phyloP scores from a whole-genome alignment of 176 grass and related monocot genomes.

The Oryza nivara region DNA sequence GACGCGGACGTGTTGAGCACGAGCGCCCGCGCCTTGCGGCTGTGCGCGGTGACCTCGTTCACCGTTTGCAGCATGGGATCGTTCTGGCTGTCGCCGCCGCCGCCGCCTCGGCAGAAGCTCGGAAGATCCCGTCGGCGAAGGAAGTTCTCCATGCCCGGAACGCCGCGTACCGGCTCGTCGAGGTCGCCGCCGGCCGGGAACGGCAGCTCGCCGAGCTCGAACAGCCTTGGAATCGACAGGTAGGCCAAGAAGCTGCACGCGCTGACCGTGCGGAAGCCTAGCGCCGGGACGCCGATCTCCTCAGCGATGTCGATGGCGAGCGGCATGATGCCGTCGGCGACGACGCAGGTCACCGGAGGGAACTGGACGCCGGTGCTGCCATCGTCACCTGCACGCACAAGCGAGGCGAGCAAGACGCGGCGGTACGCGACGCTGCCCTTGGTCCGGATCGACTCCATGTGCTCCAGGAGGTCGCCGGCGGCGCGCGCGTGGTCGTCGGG shows the following conservation, averaged over 20 bases:
- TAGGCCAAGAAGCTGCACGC: slow-evolving; percentile 41
- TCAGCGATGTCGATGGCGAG: slow-evolving; percentile 39
- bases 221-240: slow-evolving; percentile 42
- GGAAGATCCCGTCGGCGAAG: slow-evolving; percentile 43
- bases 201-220: slow-evolving; percentile 33
- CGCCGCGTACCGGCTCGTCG: slow-evolving; percentile 34
- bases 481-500: slow-evolving; percentile 42
- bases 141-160: slow-evolving; percentile 38
- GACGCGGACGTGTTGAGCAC: not conserved
- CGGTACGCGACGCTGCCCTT: slow-evolving; percentile 19
- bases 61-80: not conserved
- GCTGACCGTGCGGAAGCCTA: slow-evolving; percentile 55
- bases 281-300: slow-evolving; percentile 51
- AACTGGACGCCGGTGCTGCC: not conserved
- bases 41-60: not conserved
- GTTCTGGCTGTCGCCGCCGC: not conserved
- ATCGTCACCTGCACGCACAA: not conserved
- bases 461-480: not conserved
- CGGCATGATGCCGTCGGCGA: slow-evolving; percentile 43
- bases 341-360: slow-evolving; percentile 53
- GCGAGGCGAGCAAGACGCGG: slow-evolving; percentile 26
- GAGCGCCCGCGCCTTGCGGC: not conserved
- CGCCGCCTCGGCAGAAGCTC: not conserved
- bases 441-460: slow-evolving; percentile 19
- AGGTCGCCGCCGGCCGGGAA: slow-evolving; percentile 33